phyloP scores from a whole-genome alignment of 108 stramenopile genomes.

The Fragilaria crotonensis region DNA sequence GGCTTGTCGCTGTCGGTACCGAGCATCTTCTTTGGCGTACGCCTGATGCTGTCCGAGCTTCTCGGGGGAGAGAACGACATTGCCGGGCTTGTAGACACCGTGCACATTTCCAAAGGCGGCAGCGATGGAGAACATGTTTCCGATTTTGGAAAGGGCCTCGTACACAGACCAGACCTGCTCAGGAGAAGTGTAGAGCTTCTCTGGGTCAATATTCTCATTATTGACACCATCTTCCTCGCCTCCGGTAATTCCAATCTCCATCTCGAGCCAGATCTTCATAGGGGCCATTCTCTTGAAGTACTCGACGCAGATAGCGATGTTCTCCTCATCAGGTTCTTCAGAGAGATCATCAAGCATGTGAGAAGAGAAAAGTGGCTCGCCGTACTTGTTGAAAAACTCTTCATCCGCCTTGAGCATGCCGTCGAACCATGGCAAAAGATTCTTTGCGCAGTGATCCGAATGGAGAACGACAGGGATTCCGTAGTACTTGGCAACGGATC shows the following conservation, averaged over 20 bases:
- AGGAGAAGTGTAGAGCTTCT: conserved; percentile 96
- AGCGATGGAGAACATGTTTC: conserved; percentile 90
- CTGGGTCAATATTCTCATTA: conserved; percentile 91
- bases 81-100: conserved; percentile 97
- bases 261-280: conserved; percentile 96
- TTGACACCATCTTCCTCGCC: conserved; percentile 98
- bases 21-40: conserved; percentile 76
- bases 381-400: conserved; percentile 84
- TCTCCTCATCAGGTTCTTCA: conserved; percentile 91
- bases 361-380: conserved; percentile 87
- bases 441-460: conserved; percentile 97
- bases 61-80: conserved; percentile 86
- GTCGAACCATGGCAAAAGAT: conserved; percentile 89
- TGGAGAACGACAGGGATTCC: conserved; percentile 95
- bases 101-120: conserved; percentile 97
- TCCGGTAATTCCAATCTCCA: conserved; percentile 98
- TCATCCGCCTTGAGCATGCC: conserved; percentile 93
- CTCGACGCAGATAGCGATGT: conserved; percentile 88
- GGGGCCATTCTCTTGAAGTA: conserved; percentile 88
- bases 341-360: conserved; percentile 95
- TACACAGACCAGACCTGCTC: conserved; percentile 90
- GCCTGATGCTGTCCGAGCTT: conserved; percentile 82
- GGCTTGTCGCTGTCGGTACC: conserved; percentile 55
- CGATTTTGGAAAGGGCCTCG: conserved; percentile 81
- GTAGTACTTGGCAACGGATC: conserved; percentile 92